Evolutionary conservation across 1,139 yeast genomes (phyloP).

Genomic region (Debaryomyces sp.): DNA sequence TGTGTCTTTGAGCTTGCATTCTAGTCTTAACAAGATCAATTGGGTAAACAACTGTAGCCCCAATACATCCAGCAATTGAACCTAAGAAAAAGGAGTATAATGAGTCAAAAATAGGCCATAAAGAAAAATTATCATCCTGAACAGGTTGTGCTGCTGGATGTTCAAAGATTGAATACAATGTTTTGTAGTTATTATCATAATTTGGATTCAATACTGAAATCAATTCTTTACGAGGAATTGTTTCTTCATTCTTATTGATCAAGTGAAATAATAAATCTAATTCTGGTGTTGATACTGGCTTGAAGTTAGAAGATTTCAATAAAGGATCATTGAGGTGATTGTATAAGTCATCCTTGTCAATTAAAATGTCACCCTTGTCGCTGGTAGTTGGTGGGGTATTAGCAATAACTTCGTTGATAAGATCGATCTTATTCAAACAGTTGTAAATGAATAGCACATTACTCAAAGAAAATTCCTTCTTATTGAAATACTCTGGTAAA

Average conservation of each 20-base stretch:
- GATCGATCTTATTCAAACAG: slow-evolving; percentile 46
- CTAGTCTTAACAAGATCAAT: slow-evolving; percentile 95
- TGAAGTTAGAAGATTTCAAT: slow-evolving; percentile 55
- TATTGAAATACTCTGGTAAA: slow-evolving; percentile 42
- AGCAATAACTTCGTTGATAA: slow-evolving; percentile 64
- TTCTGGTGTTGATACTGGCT: slow-evolving; percentile 48
- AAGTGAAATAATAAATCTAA: slow-evolving; percentile 50
- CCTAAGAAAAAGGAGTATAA: slow-evolving; percentile 88
- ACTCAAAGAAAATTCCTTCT: slow-evolving; percentile 40
- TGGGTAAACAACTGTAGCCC: slow-evolving; percentile 98
- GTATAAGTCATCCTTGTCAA: slow-evolving; percentile 46
- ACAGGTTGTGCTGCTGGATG: slow-evolving; percentile 43
- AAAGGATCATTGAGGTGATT: slow-evolving; percentile 53
- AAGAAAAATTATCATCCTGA: slow-evolving; percentile 43
- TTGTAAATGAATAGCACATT: slow-evolving; percentile 48
- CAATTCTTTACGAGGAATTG: slow-evolving; percentile 55
- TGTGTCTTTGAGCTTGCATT: slow-evolving; percentile 92
- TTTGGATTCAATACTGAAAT: slow-evolving; percentile 52
- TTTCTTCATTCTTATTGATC: slow-evolving; percentile 50
- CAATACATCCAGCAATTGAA: slow-evolving; percentile 95
- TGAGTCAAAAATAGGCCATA: slow-evolving; percentile 74
- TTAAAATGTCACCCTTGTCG: slow-evolving; percentile 49
- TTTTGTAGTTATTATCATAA: slow-evolving; percentile 37
- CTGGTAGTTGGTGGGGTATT: slow-evolving; percentile 53
- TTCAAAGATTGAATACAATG: slow-evolving; percentile 44